These are phyloP conservation scores for Pseudevernia furfuracea DNA, from an alignment of 495 filamentous ascomycete species.

Conservation along the genomic window DNA sequence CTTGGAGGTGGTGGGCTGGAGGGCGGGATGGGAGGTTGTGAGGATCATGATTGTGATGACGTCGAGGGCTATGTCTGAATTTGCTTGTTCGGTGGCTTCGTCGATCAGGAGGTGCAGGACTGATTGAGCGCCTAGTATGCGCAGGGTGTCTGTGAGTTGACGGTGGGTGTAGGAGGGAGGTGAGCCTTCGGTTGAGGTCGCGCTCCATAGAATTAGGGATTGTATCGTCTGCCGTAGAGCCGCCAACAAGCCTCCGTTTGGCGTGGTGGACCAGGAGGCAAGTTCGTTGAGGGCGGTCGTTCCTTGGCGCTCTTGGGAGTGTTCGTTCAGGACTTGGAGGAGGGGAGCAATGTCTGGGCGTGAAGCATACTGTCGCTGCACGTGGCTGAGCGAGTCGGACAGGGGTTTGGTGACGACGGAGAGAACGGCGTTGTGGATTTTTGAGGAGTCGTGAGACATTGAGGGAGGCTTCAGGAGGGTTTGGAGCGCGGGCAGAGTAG, in stretches of 20 bases:
- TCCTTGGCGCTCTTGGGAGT: slow-evolving; percentile 58
- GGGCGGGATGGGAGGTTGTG: slow-evolving; percentile 51
- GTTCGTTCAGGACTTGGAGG: slow-evolving; percentile 59
- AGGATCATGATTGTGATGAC: slow-evolving; percentile 66
- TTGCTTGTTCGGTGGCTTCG: slow-evolving; percentile 25
- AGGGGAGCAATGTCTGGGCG: slow-evolving; percentile 66
- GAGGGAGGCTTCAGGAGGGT: slow-evolving; percentile 68
- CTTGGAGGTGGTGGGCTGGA: slow-evolving; percentile 23
- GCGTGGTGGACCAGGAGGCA: slow-evolving; percentile 61
- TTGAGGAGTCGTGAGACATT: slow-evolving; percentile 69
- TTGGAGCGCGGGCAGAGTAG: slow-evolving; percentile 63
- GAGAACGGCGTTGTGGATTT: slow-evolving; percentile 75
- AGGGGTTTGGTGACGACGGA: slow-evolving; percentile 73
- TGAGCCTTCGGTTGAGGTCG: slow-evolving; percentile 47
- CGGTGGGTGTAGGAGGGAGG: slow-evolving; percentile 75
- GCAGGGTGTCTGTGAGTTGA: slow-evolving; percentile 56
- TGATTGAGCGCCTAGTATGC: slow-evolving; percentile 60
- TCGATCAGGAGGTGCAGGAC: slow-evolving; percentile 38
- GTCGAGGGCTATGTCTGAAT: slow-evolving; percentile 62
- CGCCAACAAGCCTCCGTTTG: slow-evolving; percentile 53
- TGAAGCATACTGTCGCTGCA: slow-evolving; percentile 60
- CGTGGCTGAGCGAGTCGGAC: slow-evolving; percentile 63
- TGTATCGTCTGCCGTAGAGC: slow-evolving; percentile 59
- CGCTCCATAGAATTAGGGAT: slow-evolving; percentile 63
- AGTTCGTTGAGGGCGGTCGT: slow-evolving; percentile 64